A percentile compares a stretch with the other conserved stretches of the same genome.
Conservation (phyloP, 768 basidiomycete genomes). For the Mycena pura region DNA sequence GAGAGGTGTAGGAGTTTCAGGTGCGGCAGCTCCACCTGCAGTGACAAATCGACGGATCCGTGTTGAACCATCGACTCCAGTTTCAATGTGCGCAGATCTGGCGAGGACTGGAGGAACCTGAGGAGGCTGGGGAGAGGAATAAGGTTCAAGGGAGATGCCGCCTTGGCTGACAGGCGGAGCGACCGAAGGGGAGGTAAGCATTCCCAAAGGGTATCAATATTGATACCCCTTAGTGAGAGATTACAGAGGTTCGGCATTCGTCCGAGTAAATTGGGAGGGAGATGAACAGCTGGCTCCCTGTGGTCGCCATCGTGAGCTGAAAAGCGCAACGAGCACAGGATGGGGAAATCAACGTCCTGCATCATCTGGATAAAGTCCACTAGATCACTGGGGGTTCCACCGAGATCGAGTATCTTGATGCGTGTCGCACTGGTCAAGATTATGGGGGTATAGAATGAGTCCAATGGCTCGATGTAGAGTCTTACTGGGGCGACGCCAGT, state of each 20-base stretch:
- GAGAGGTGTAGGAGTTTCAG: slow-evolving; percentile 1
- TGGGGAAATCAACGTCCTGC: slow-evolving; percentile 4
- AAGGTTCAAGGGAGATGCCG: not conserved
- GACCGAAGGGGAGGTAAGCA: slow-evolving; percentile 2
- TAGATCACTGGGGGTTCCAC: not conserved
- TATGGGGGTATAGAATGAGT: not conserved
- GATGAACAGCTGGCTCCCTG: not conserved
- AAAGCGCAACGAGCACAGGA: not conserved
- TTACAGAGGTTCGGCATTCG: slow-evolving; percentile 2
- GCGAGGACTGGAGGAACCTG: not conserved
- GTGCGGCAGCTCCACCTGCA: not conserved
- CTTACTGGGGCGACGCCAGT: not conserved
- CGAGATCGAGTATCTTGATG: slow-evolving; percentile 2
- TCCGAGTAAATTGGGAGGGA: not conserved
- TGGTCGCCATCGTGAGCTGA: not conserved
- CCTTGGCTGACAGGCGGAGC: not conserved
- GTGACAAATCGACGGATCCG: not conserved
- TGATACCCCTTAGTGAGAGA: not conserved
- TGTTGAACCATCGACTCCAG: not conserved
- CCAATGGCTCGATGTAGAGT: not conserved
- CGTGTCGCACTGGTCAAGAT: not conserved
- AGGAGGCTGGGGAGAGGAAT: not conserved
- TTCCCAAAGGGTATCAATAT: slow-evolving; percentile 1
- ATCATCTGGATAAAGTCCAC: not conserved
- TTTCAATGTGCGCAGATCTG: slow-evolving; percentile 2